These are phyloP conservation scores for Zygoascus tannicola DNA, from an alignment of 805 yeast species.

Conservation along the genomic window DNA sequence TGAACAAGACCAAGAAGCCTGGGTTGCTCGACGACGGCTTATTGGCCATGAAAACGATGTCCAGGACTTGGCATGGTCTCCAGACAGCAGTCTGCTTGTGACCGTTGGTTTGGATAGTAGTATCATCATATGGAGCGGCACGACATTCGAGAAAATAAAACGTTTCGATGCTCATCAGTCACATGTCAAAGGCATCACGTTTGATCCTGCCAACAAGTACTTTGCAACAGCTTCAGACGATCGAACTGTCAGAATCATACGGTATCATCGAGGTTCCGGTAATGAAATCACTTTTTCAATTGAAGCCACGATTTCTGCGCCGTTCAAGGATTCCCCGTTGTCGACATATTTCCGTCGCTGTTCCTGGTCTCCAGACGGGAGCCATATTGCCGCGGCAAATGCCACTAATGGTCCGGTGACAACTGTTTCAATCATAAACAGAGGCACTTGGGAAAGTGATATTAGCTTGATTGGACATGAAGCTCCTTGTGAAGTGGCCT, in stretches of 20 bases:
- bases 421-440: slow-evolving; percentile 47
- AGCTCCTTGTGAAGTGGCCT: slow-evolving; percentile 57
- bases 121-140: slow-evolving; percentile 88
- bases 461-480: slow-evolving; percentile 59
- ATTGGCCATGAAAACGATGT: slow-evolving; percentile 98
- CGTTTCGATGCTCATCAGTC: slow-evolving; percentile 89
- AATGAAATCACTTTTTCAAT: slow-evolving; percentile 71
- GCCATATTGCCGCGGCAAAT: slow-evolving; percentile 58
- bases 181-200: slow-evolving; percentile 91
- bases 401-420: slow-evolving; percentile 61
- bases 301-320: slow-evolving; percentile 74
- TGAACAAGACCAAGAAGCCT: slow-evolving; percentile 73
- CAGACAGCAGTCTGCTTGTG: slow-evolving; percentile 81
- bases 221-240: slow-evolving; percentile 97
- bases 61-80: slow-evolving; percentile 97
- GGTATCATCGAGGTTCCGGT: slow-evolving; percentile 66
- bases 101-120: slow-evolving; percentile 93
- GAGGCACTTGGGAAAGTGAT: slow-evolving; percentile 61
- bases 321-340: slow-evolving; percentile 81
- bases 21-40: slow-evolving; percentile 86
- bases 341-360: slow-evolving; percentile 74
- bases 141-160: slow-evolving; percentile 81
- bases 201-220: slow-evolving; percentile 96
- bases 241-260: slow-evolving; percentile 75
- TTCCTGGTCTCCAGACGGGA: slow-evolving; percentile 75